These are phyloP conservation scores for Psilocybe subaeruginosa DNA, from an alignment of 768 basidiomycete genomes.

Conservation along the genomic window DNA sequence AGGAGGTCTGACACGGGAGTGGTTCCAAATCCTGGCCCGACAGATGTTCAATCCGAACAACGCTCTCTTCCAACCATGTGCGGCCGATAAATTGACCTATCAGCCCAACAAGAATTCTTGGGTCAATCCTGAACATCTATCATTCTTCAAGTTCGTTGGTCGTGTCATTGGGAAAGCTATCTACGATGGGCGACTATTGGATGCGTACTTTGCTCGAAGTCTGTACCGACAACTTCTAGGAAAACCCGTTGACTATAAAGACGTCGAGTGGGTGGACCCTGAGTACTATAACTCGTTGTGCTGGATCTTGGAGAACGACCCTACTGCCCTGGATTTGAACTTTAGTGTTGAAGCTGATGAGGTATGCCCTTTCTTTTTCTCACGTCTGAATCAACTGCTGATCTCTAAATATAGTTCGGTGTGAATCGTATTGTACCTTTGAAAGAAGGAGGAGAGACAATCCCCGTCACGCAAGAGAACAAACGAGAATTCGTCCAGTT, in stretches of 20 bases:
- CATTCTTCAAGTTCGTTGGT: constrained; percentile 99
- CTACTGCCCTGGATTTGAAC: constrained; percentile 81
- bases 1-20: constrained; percentile 96
- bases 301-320: constrained; percentile 98
- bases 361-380: constrained; percentile 43
- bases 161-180: constrained; percentile 98
- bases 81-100: constrained; percentile 92
- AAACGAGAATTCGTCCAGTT: constrained; percentile 95
- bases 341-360: constrained; percentile 98
- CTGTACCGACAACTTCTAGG: constrained; percentile 94
- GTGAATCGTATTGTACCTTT: constrained; percentile 85
- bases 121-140: constrained; percentile 94
- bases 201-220: constrained; percentile 97
- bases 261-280: constrained; percentile 97
- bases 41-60: constrained; percentile 99
- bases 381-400: constrained; percentile 7
- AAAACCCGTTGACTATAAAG: constrained; percentile 92
- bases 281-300: constrained; percentile 98
- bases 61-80: constrained; percentile 97
- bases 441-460: constrained; percentile 81
- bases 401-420: constrained; percentile 66
- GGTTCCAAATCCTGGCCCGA: constrained; percentile 97
- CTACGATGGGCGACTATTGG: constrained; percentile 92
- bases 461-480: constrained; percentile 95
- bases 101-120: constrained; percentile 94